Evolutionary conservation across 2,329 filamentous ascomycete species (phyloP).

Genomic region (Diplodia intermedia): DNA sequence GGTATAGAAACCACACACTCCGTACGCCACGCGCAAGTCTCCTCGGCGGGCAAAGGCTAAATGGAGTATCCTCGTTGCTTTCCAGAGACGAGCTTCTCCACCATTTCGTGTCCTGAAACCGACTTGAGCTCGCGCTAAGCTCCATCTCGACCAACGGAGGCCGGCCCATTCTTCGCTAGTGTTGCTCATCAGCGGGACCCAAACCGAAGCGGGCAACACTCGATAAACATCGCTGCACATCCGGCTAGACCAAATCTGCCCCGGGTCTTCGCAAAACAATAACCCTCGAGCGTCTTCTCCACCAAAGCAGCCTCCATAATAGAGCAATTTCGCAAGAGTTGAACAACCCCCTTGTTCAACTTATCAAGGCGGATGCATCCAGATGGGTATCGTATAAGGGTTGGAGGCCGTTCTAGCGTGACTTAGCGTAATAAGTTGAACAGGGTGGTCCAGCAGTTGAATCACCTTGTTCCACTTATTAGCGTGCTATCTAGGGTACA

Average conservation of each 20-base stretch:
- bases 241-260: neutral
- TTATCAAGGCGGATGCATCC: too few relatives aligned
- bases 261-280: constrained; percentile 6
- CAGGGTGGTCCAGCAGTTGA: too few relatives aligned
- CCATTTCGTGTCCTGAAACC: constrained; percentile 5
- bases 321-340: too few relatives aligned
- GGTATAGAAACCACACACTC: neutral
- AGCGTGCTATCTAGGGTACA: too few relatives aligned
- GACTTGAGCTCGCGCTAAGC: constrained; percentile 8
- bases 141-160: neutral
- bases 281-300: neutral
- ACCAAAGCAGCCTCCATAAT: neutral
- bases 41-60: neutral
- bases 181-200: neutral
- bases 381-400: too few relatives aligned
- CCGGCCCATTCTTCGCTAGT: neutral
- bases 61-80: neutral
- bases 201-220: neutral
- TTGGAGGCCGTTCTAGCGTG: too few relatives aligned
- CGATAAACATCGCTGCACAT: neutral
- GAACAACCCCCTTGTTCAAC: too few relatives aligned
- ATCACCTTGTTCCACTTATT: too few relatives aligned
- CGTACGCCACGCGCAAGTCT: neutral
- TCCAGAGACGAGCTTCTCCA: neutral
- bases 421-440: too few relatives aligned